Base-by-base conservation (phyloP, 1,284 basidiomycete species). In the Fomitopsis schrenkii region DNA sequence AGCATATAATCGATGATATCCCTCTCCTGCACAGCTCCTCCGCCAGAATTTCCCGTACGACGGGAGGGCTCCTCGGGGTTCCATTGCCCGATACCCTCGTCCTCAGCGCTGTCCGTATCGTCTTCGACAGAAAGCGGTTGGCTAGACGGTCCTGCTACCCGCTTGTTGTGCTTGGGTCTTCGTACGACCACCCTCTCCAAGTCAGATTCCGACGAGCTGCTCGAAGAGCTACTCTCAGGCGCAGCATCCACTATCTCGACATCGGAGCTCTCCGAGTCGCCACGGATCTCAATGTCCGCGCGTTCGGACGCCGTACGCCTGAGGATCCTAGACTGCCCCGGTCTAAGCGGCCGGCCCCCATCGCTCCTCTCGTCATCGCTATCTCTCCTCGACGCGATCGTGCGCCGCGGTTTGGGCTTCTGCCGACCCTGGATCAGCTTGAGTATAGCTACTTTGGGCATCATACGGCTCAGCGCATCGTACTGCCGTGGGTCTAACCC, bases 211-310 rank as follows among this genome's bases (percentile, higher is more conserved):
- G 61, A 62, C 3, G 54, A 55, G 26, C 26, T 38, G 22, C 10
- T 28, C 7, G 55, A 42, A 38, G 59, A 53, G 28, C 41, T 17
- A 48, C 35, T 17, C 14, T 55, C 15, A 38, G 35, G 26, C 9
- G 40, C 26, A 17, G 30, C 41, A 17, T 45, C 60, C 17, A 59
- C 45, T 14, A 57, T 62, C 44, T 66, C 66, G 19, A 63, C 61
- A 52, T 70, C 71, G 41, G 64, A 67, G 63, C 69, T 70, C 65
- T 73, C 72, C 5, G 69, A 64, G 54, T 72, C 72, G 1, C 71
- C 72, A 14, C 62, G 58, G 35, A 73, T 68, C 45, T 66, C 66
- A 17, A 67, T 57, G 28, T 55, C 60, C 33, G 61, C 38, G 15
- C 52, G 52, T 17, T 59, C 57, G 22, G 58, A 7, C 15, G 52